These are phyloP conservation scores for Biscogniauxia marginata DNA, from an alignment of 2,329 filamentous ascomycete genomes.

Conservation along the genomic window DNA sequence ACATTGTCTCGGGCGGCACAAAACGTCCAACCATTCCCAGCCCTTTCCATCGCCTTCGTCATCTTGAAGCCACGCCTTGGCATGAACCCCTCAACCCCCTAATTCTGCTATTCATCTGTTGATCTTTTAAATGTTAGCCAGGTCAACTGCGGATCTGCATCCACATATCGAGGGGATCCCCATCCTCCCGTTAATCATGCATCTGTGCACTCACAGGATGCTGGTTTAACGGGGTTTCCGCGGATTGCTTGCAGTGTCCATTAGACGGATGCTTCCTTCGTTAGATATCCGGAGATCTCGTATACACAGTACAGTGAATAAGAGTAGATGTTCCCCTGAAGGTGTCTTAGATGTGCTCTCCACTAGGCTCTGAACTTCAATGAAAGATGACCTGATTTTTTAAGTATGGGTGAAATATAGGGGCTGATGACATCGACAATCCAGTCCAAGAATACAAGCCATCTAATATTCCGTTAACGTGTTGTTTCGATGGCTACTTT, in stretches of 20 bases:
- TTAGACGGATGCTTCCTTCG: too few species aligned
- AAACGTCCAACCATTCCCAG: too few species aligned
- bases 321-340: too few species aligned
- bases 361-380: too few species aligned
- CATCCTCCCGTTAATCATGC: background rate
- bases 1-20: too few species aligned
- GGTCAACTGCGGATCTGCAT: background rate
- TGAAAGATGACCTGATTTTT: too few species aligned
- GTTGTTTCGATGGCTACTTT: slow-evolving; percentile 7
- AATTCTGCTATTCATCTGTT: background rate
- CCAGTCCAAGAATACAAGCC: background rate
- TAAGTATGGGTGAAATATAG: background rate
- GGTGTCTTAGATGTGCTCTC: too few species aligned
- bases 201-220: background rate
- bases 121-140: background rate
- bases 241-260: too few species aligned
- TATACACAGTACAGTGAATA: too few species aligned
- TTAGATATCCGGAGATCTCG: too few species aligned
- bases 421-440: background rate
- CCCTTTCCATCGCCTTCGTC: background rate
- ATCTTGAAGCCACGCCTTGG: background rate
- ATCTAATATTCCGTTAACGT: background rate
- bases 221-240: too few species aligned
- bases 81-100: background rate
- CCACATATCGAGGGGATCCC: background rate